Base-by-base conservation (phyloP, 1,139 yeast genomes). In the Nakaseomyces bracarensis region DNA sequence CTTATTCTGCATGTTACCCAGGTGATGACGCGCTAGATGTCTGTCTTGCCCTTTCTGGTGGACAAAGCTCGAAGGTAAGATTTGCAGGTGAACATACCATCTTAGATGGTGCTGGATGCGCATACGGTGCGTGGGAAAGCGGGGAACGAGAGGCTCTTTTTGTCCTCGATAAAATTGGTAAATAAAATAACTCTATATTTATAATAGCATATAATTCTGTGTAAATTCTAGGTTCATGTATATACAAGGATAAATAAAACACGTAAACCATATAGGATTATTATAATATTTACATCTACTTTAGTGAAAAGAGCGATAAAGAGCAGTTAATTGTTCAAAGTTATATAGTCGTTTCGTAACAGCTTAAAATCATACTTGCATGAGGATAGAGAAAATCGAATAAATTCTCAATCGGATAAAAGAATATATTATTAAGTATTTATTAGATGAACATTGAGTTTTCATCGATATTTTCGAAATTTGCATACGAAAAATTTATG, bases 81-180 rank as follows among this genome's bases (percentile, higher is more conserved):
- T 85, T 85, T 65, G 95, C 94, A 0, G 95, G 95, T 10, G 95
- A 85, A 59, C 95, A 83, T 55, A 77, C 93, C 1, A 72, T 74
- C 19, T 64, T 71, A 52, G 85, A 81, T 46, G 95, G 94, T 5
- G 78, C 81, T 27, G 95, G 95, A 0, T 84, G 95, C 64, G 87
- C 80, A 4, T 91, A 85, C 62, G 85, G 87, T 30, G 86, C 87
- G 10, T 77, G 82, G 74, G 61, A 64, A 49, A 74, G 85, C 54
- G 95, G 95, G 1, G 60, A 59, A 43, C 71, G 93, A 49, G 95
- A 83, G 51, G 93, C 89, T 1, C 54, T 51, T 2, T 63, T 57
- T 41, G 59, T 70, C 19, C 29, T 37, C 8, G 26, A 28, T 1
- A 20, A 23, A 23, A 16, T 36, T 22, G 30, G 30, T 14, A 11